These are phyloP conservation scores for Sanghuangporus weigelae DNA, from an alignment of 1,284 basidiomycete genomes.

Conservation along the genomic window DNA sequence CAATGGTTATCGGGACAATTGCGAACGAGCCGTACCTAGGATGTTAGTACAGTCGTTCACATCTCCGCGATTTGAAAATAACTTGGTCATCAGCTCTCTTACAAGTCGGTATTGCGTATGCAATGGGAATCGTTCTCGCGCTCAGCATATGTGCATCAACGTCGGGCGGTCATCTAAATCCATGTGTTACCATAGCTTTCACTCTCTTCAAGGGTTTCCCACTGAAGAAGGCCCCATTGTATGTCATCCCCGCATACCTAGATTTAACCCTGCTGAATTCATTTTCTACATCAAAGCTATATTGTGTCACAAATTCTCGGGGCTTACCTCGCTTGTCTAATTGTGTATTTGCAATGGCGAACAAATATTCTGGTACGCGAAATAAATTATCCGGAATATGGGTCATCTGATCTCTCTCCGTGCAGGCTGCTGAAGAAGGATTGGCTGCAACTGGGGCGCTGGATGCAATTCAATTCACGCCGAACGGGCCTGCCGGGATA, in stretches of 20 bases:
- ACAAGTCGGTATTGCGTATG: conserved; percentile 60
- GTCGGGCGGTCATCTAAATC: conserved; percentile 64
- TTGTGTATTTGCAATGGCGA: conserved; percentile 60
- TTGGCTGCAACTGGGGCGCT: conserved; percentile 38
- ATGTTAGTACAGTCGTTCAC: conserved; percentile 37
- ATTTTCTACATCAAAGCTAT: conserved; percentile 36
- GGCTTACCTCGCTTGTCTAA: conserved; percentile 52
- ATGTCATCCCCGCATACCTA: conserved; percentile 17
- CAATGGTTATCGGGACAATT: conserved; percentile 49
- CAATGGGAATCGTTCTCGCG: conserved; percentile 58
- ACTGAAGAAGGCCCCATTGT: conserved; percentile 46
- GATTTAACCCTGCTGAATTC: background rate
- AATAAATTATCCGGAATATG: background rate
- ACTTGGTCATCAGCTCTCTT: conserved; percentile 41
- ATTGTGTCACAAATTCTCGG: conserved; percentile 60
- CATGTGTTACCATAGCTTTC: conserved; percentile 52
- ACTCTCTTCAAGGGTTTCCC: conserved; percentile 54
- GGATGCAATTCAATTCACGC: conserved; percentile 45
- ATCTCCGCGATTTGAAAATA: background rate
- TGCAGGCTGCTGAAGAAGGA: conserved; percentile 30
- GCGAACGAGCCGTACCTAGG: conserved; percentile 36
- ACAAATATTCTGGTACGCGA: conserved; percentile 38
- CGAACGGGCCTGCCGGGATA: conserved; percentile 57
- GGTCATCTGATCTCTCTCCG: background rate
- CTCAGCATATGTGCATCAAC: conserved; percentile 45